Conservation (phyloP, 805 yeast species). For the Lipomyces starkeyi region DNA sequence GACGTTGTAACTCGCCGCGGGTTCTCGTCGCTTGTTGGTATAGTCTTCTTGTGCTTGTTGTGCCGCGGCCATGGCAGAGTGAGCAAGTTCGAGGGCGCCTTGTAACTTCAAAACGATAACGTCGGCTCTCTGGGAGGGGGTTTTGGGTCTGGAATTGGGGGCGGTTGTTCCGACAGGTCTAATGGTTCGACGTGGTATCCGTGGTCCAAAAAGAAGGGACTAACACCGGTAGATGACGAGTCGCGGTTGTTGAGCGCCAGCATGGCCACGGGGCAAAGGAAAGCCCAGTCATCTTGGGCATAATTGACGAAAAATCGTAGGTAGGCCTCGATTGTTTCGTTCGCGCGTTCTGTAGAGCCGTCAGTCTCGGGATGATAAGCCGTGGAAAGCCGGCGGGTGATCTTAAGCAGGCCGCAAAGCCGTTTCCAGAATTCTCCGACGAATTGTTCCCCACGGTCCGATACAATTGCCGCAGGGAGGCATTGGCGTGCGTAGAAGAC, state of each 20-base stretch:
- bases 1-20: background rate
- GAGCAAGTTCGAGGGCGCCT: background rate
- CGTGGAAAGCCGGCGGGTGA: background rate
- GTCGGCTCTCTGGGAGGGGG: background rate
- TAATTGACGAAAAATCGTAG: background rate
- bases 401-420: background rate
- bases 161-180: background rate
- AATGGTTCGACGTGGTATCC: background rate
- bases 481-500: background rate
- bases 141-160: background rate
- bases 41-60: background rate
- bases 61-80: background rate
- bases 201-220: background rate
- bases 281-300: background rate
- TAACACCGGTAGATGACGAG: background rate
- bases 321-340: constrained; percentile 8
- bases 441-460: background rate
- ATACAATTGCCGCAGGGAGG: background rate
- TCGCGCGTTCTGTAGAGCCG: constrained; percentile 14
- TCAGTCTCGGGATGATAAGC: constrained; percentile 17
- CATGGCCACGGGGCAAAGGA: background rate
- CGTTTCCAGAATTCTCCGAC: background rate
- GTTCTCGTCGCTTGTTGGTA: background rate
- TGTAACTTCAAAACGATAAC: background rate
- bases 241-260: constrained; percentile 2